Evolutionary conservation across 208 protist genomes (phyloP).

Genomic region (Leishmania braziliensis): DNA sequence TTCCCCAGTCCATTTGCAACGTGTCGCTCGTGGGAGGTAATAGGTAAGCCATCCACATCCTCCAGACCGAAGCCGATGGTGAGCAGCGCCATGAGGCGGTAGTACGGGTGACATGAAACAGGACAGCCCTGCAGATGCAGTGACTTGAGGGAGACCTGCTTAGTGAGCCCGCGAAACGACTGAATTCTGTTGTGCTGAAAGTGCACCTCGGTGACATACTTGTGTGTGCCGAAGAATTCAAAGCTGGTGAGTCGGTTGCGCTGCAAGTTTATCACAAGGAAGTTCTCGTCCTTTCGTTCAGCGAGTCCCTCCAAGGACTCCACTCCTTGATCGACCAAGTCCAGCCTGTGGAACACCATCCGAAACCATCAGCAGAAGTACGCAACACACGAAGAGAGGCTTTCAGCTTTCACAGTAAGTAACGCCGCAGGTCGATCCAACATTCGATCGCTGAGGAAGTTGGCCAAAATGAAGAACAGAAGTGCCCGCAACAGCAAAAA

Average conservation of each 20-base stretch:
- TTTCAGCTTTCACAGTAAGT: neutral
- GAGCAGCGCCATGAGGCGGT: conserved; percentile 79
- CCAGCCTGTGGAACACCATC: conserved; percentile 59
- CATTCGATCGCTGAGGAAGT: neutral
- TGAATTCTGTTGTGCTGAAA: conserved; percentile 62
- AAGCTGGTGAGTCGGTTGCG: conserved; percentile 61
- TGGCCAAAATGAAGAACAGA: neutral
- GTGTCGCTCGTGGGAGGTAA: conserved; percentile 57
- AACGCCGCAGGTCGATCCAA: neutral
- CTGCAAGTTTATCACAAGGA: conserved; percentile 65
- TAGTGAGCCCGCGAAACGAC: conserved; percentile 69
- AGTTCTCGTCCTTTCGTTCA: conserved; percentile 40
- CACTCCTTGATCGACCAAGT: conserved; percentile 47
- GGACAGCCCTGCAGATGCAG: conserved; percentile 69
- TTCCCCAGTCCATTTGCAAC: conserved; percentile 40
- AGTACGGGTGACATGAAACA: conserved; percentile 65
- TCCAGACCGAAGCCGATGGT: conserved; percentile 68
- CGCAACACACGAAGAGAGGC: neutral
- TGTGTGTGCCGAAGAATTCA: conserved; percentile 78
- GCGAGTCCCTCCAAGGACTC: conserved; percentile 54
- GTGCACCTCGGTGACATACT: conserved; percentile 57
- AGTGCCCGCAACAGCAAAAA: neutral
- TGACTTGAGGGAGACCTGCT: conserved; percentile 53
- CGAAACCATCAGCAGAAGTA: neutral
- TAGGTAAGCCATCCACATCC: conserved; percentile 52